Base-by-base conservation (phyloP, 768 basidiomycete genomes). In the Candolleomyces eurysporus region DNA sequence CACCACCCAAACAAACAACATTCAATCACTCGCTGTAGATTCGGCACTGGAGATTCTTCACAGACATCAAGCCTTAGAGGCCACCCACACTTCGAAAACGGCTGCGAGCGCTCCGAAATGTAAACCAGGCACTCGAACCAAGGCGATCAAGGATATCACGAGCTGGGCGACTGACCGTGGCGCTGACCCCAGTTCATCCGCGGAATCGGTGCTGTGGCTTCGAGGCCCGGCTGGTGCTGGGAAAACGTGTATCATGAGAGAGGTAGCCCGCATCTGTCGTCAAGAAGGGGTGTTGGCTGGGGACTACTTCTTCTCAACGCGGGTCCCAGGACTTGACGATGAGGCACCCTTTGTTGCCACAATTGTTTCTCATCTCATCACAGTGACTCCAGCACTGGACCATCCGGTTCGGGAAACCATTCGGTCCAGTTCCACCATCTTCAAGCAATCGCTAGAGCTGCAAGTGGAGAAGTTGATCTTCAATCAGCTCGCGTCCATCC, bases 81-180 rank as follows among this genome's bases (percentile, higher is more conserved):
- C 63, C 3, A 58, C 61, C 5, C 53, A 61, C 31, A 57, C 58
- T 9, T 64, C 60, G 7, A 26, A 21, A 16, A 55, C 63, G 11
- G 60, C 60, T 17, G 14, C 39, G 5, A 59, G 59, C 45, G 60
- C 63, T 16, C 60, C 60, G 13, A 53, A 58, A 22, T 64, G 63
- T 48, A 55, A 55, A 19, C 57, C 57, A 5, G 63, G 63, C 11
- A 64, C 60, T 10, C 39, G 63, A 8, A 45, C 32, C 39, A 40
- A 64, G 58, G 30, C 59, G 30, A 61, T 64, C 31, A 32, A 46
- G 14, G 60, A 64, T 31, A 59, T 64, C 57, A 32, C 48, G 21
- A 32, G 39, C 11, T 61, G 59, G 60, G 52, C n/a, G n/a, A 26
- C 26, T 26, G 26, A 26, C 26, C 13, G 1, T 9, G 51, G 26